Evolutionary conservation across 202 grass and related monocot species (phyloP).

Genomic region (Eragrostis tef): DNA sequence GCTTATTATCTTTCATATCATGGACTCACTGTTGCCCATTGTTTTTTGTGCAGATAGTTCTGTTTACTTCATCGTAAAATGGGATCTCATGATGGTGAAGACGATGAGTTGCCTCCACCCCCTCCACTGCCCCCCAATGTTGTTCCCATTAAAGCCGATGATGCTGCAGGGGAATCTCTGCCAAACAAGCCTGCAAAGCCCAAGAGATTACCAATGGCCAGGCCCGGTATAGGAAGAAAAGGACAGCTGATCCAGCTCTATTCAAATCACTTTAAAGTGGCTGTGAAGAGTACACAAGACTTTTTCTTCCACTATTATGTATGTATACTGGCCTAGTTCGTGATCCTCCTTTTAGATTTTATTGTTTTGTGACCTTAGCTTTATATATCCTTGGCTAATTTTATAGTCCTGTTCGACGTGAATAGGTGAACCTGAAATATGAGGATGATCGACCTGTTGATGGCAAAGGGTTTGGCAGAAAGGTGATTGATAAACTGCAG

Average conservation of each 20-base stretch:
- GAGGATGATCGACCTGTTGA: conserved; percentile 75
- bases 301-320: conserved; percentile 84
- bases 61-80: conserved; percentile 32
- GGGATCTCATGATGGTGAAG: conserved; percentile 49
- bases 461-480: conserved; percentile 76
- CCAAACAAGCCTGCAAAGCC: conserved; percentile 46
- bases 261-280: conserved; percentile 73
- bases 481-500: conserved; percentile 83
- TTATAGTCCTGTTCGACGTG: conserved; percentile 1
- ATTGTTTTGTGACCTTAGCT: not conserved
- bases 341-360: not conserved
- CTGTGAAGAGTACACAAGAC: conserved; percentile 48
- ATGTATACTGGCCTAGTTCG: conserved; percentile 28
- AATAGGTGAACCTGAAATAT: conserved; percentile 78
- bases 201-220: conserved; percentile 51
- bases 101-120: conserved; percentile 53
- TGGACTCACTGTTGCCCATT: not conserved
- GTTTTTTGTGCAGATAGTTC: conserved; percentile 12
- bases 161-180: not conserved
- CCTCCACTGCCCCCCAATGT: conserved; percentile 57
- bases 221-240: conserved; percentile 56
- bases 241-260: conserved; percentile 55
- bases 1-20: not conserved
- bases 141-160: conserved; percentile 46
- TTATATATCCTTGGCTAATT: conserved; percentile 14